Evolutionary conservation across 306 rosid species (phyloP).

Genomic region (Parietaria judaica): DNA sequence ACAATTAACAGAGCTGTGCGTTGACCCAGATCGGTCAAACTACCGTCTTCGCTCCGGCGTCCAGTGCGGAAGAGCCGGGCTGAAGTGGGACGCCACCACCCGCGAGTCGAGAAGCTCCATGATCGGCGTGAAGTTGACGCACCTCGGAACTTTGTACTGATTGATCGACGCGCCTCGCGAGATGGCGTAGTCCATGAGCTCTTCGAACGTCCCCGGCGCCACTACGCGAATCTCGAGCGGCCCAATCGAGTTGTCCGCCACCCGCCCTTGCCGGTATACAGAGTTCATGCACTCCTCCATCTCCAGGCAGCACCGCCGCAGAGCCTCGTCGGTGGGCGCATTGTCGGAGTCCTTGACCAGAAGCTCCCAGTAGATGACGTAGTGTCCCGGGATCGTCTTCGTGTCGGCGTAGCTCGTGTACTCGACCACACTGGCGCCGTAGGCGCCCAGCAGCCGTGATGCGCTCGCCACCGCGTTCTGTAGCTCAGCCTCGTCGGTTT

Average conservation of each 20-base stretch:
- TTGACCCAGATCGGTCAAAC: neutral
- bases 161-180: slow-evolving; percentile 56
- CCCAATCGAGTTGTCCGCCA: slow-evolving; percentile 46
- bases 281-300: slow-evolving; percentile 53
- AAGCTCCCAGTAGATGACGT: slow-evolving; percentile 53
- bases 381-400: slow-evolving; percentile 46
- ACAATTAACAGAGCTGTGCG: slow-evolving; percentile 10
- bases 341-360: slow-evolving; percentile 28
- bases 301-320: slow-evolving; percentile 33
- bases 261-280: slow-evolving; percentile 47
- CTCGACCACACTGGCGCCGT: slow-evolving; percentile 42
- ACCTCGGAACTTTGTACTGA: slow-evolving; percentile 55
- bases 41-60: slow-evolving; percentile 33
- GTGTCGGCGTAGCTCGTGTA: slow-evolving; percentile 56
- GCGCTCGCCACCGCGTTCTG: slow-evolving; percentile 48
- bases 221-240: slow-evolving; percentile 47
- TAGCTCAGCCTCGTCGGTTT: slow-evolving; percentile 53
- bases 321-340: slow-evolving; percentile 18
- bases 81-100: slow-evolving; percentile 41
- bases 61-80: slow-evolving; percentile 44
- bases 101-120: slow-evolving; percentile 49
- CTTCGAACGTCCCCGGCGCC: slow-evolving; percentile 43
- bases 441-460: slow-evolving; percentile 13
- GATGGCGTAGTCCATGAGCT: slow-evolving; percentile 54
- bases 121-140: slow-evolving; percentile 53